Evolutionary conservation across 2,329 filamentous ascomycete genomes (phyloP).

Genomic region (Cadophora gregata): DNA sequence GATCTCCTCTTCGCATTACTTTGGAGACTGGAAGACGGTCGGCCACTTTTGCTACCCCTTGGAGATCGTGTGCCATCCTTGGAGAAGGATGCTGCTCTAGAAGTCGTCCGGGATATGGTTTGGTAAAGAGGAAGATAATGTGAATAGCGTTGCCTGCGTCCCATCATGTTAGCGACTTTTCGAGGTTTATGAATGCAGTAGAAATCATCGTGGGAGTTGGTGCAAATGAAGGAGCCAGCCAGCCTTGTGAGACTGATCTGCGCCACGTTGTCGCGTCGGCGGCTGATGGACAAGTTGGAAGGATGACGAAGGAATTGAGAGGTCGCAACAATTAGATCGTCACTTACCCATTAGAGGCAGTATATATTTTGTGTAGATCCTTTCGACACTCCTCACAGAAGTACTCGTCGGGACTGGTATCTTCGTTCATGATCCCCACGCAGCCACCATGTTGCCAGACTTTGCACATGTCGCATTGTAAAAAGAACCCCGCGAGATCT

Average conservation of each 20-base stretch:
- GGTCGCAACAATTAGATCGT: constrained; percentile 38
- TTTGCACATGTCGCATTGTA: constrained; percentile 97
- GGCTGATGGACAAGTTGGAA: constrained; percentile 38
- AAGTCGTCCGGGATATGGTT: constrained; percentile 57
- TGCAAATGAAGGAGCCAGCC: constrained; percentile 37
- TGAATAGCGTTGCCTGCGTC: constrained; percentile 66
- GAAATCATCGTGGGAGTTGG: constrained; percentile 24
- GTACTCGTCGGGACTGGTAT: constrained; percentile 93
- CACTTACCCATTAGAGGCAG: constrained; percentile 82
- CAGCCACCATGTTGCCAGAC: constrained; percentile 99
- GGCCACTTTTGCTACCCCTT: constrained; percentile 62
- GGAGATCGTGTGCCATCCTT: constrained; percentile 65
- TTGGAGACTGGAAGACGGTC: constrained; percentile 49
- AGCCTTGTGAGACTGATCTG: constrained; percentile 45
- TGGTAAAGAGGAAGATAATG: constrained; percentile 67
- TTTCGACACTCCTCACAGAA: constrained; percentile 96
- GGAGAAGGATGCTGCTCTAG: constrained; percentile 67
- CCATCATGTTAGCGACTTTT: constrained; percentile 48
- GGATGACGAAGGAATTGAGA: constrained; percentile 30
- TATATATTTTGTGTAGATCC: constrained; percentile 85
- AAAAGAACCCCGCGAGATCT: constrained; percentile 92
- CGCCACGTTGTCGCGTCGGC: constrained; percentile 43
- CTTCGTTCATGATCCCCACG: constrained; percentile 94
- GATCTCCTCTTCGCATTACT: constrained; percentile 74
- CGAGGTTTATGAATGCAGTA: constrained; percentile 19